Percentiles rank a stretch among this genome's conserved stretches.
Evolutionary conservation across 768 basidiomycete species (phyloP).

Genomic region (Gloeopeniophorella convolvens): DNA sequence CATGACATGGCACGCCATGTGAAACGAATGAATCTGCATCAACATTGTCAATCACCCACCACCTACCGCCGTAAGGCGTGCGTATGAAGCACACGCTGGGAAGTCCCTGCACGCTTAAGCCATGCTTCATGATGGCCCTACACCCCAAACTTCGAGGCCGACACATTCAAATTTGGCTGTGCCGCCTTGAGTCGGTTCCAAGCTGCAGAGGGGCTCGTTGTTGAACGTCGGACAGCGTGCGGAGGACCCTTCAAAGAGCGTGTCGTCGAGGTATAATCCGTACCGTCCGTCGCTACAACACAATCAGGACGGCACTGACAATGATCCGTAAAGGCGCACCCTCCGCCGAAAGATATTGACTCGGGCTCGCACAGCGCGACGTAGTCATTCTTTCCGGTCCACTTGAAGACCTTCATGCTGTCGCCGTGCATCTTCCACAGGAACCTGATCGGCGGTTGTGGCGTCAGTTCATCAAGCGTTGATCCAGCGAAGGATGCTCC

Average conservation of each 20-base stretch:
- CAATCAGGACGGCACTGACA: conserved; percentile 2
- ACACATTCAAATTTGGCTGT: conserved; percentile 80
- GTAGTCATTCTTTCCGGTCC: conserved; percentile 89
- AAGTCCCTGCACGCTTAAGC: not conserved
- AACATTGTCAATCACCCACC: not conserved
- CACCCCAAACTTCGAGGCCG: conserved; percentile 86
- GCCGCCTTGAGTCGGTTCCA: conserved; percentile 35
- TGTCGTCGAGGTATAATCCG: conserved; percentile 81
- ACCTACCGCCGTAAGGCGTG: not conserved
- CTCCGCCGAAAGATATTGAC: conserved; percentile 87
- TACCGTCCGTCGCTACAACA: conserved; percentile 69
- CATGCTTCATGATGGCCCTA: conserved; percentile 33
- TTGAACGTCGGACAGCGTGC: conserved; percentile 81
- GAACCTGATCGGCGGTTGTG: conserved; percentile 44
- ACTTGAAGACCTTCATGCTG: conserved; percentile 57
- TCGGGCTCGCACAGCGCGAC: conserved; percentile 78
- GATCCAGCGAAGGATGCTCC: conserved; percentile 16
- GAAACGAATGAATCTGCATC: too few species aligned
- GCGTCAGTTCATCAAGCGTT: not conserved
- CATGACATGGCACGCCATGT: not conserved
- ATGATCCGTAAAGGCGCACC: conserved; percentile 42
- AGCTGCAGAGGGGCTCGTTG: conserved; percentile 73
- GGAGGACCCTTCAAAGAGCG: conserved; percentile 77
- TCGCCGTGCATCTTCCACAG: conserved; percentile 56
- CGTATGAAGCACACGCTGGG: not conserved